Percentiles rank a stretch among this genome's conserved stretches.
Conservation (phyloP, 768 basidiomycete genomes). For the Leccinum uliginosum region DNA sequence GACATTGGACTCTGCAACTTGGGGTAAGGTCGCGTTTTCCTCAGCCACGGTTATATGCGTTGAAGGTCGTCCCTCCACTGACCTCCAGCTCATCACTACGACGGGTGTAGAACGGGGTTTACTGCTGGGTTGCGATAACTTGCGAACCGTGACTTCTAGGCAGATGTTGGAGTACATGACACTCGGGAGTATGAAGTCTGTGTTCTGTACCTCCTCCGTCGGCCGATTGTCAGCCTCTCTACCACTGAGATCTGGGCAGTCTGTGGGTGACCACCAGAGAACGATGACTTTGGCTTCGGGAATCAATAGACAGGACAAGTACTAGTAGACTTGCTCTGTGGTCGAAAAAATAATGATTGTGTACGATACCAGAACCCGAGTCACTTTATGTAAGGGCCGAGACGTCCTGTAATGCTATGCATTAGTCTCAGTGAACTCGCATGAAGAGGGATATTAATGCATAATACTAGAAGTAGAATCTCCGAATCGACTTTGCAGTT, state of each 20-base stretch:
- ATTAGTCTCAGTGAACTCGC: slow-evolving; percentile 66
- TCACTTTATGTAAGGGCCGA: slow-evolving; percentile 70
- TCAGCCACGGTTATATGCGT: slow-evolving; percentile 74
- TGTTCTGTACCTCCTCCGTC: slow-evolving; percentile 72
- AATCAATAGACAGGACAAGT: slow-evolving; percentile 81
- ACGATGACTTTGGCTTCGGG: slow-evolving; percentile 83
- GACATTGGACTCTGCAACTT: slow-evolving; percentile 79
- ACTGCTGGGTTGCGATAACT: slow-evolving; percentile 89
- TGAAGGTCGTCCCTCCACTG: slow-evolving; percentile 83
- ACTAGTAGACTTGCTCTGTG: slow-evolving; percentile 80
- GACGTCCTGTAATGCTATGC: slow-evolving; percentile 70
- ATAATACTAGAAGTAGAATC: slow-evolving; percentile 41
- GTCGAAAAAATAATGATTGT: slow-evolving; percentile 81
- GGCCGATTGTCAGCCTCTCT: slow-evolving; percentile 81
- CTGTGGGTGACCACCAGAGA: slow-evolving; percentile 94
- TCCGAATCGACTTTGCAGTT: slow-evolving; percentile 42
- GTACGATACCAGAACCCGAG: slow-evolving; percentile 67
- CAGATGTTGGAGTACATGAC: slow-evolving; percentile 93
- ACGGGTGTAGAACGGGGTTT: slow-evolving; percentile 92
- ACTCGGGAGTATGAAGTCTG: slow-evolving; percentile 84
- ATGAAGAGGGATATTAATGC: slow-evolving; percentile 59
- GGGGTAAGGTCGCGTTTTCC: slow-evolving; percentile 58
- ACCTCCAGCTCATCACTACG: slow-evolving; percentile 95
- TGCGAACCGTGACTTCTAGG: slow-evolving; percentile 82
- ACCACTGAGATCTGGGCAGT: slow-evolving; percentile 89